Conservation (phyloP, 305 asterid genomes). For the Rubia peregrina region DNA sequence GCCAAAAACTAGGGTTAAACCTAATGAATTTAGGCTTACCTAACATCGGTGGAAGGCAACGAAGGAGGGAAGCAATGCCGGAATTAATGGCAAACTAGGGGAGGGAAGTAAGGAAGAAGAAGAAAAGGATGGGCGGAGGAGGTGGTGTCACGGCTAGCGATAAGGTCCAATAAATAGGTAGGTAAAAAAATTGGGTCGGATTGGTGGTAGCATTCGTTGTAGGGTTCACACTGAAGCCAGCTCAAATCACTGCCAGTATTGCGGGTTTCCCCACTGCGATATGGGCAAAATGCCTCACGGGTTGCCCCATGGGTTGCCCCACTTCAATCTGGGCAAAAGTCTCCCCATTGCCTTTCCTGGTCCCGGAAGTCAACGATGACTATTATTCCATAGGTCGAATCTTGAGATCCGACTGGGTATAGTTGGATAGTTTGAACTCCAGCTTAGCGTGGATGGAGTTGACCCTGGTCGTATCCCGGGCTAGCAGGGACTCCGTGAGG, state of each 20-base stretch:
- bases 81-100: too few species aligned
- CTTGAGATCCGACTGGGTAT: conserved; percentile 18
- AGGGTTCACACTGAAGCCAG: conserved; percentile 73
- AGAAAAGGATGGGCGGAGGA: too few species aligned
- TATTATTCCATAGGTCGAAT: conserved; percentile 24
- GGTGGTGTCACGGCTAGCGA: too few species aligned
- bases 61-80: too few species aligned
- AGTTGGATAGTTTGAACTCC: conserved; percentile 14
- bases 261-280: too few species aligned
- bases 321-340: conserved; percentile 54
- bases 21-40: too few species aligned
- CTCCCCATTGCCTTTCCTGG: conserved; percentile 61
- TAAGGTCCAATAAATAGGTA: too few species aligned
- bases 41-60: too few species aligned
- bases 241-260: conserved; percentile 64
- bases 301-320: conserved; percentile 44
- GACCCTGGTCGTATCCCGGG: conserved; percentile 43
- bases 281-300: conserved; percentile 37
- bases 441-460: conserved; percentile 28
- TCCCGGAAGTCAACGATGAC: conserved; percentile 51
- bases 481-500: conserved; percentile 45
- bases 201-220: conserved; percentile 50
- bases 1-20: too few species aligned
- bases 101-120: too few species aligned
- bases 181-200: conserved; percentile 50